These are phyloP conservation scores for Bipolaris bicolor DNA, from an alignment of 2,329 filamentous ascomycete species.

Conservation along the genomic window DNA sequence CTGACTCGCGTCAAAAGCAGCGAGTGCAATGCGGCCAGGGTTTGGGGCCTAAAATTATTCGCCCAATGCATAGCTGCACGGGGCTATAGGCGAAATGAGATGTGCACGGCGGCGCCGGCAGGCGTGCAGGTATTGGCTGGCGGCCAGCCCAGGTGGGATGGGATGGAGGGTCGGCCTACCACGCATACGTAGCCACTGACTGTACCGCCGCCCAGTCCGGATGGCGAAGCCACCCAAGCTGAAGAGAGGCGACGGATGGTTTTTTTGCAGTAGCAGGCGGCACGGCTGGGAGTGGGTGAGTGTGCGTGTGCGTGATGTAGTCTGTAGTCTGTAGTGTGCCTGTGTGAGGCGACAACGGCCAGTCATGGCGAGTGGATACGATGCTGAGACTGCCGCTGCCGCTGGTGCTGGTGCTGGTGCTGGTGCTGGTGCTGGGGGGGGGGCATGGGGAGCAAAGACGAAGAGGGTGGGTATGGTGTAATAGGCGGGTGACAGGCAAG, in stretches of 20 bases:
- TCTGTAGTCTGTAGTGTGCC: neutral
- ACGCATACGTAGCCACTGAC: slow-evolving; percentile 12
- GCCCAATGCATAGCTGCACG: slow-evolving; percentile 43
- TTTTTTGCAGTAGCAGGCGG: slow-evolving; percentile 12
- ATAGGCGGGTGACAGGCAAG: neutral
- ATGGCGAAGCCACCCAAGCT: slow-evolving; percentile 20
- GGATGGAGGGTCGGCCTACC: slow-evolving; percentile 9
- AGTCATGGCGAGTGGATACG: slow-evolving; percentile 3
- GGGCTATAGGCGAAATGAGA: slow-evolving; percentile 45
- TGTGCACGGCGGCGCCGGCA: slow-evolving; percentile 37
- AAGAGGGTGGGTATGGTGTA: too few species aligned
- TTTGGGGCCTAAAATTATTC: slow-evolving; percentile 43
- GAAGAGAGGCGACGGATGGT: slow-evolving; percentile 12
- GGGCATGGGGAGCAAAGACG: too few species aligned
- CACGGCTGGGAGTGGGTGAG: slow-evolving; percentile 15
- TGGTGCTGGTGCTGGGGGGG: too few species aligned
- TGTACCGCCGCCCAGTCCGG: slow-evolving; percentile 30
- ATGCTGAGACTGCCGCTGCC: slow-evolving; percentile 14
- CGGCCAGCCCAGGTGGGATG: slow-evolving; percentile 27
- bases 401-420: too few species aligned
- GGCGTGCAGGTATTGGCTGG: slow-evolving; percentile 27
- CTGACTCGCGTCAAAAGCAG: slow-evolving; percentile 43
- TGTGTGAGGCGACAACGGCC: neutral
- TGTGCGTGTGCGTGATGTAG: neutral
- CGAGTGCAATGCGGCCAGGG: slow-evolving; percentile 44